Base-by-base conservation (phyloP, 2,329 filamentous ascomycete species). In the Aspergillus neoniger region DNA sequence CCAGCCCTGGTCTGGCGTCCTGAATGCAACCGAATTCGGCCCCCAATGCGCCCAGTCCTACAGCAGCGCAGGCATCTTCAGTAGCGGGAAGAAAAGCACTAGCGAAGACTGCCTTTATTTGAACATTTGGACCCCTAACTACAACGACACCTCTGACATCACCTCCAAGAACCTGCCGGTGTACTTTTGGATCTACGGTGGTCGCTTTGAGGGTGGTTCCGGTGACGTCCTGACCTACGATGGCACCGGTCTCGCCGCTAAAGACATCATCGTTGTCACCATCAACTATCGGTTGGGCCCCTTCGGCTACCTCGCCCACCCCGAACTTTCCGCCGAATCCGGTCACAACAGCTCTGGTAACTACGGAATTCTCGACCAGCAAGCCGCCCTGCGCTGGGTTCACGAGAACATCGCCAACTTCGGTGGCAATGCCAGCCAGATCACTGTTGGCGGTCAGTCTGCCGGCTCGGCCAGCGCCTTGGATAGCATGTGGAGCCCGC, bases 231-330 rank as follows among this genome's bases (percentile, higher is more conserved):
- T 54, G 5, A 64, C 62, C n/a, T 70, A 69, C 44, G 64, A 69
- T 51, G 66, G 67, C 12, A 60, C 63, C 3, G 63, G 63, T 30
- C 58, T 70, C 17, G 68, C 62, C 4, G 56, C 57, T n/a, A 63
- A 67, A 30, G 66, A 66, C n/a, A 65, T 65, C 41, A 55, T 68
- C 9, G 63, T 70, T 5, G 69, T 69, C 2, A 68, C 65, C 2
- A 39, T 69, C 32, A 70, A 70, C 61, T 70, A 69, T 52, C 66
- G 68, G 9, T 53, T 70, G 41, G 81, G 81, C 21, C 68, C 81
- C 4, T 67, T 70, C 23, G 69, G 68, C 7, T 70, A 64, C 49
- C 63, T 69, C 2, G 68, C 66, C 14, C 67, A 69, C 21, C 70
- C 70, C n/a, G 67, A 69, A 8, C 57, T 72, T 2, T 65, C 63